Conservation (phyloP, 2,329 filamentous ascomycete species). For the Triangularia verruculosa region DNA sequence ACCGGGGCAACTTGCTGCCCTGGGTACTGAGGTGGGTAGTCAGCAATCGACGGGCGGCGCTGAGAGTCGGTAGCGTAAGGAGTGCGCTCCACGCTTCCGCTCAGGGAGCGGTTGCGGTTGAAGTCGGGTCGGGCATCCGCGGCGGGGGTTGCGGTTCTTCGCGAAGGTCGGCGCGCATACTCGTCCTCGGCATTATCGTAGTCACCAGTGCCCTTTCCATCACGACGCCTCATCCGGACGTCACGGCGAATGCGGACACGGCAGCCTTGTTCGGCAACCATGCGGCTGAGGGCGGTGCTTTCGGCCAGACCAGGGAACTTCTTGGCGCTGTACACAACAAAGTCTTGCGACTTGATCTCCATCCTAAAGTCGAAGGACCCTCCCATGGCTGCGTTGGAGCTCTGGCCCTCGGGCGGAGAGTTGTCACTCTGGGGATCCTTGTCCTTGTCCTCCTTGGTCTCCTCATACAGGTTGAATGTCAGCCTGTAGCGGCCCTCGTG, state of each 20-base stretch:
- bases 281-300: slow-evolving; percentile 83
- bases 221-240: slow-evolving; percentile 47
- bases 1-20: slow-evolving; percentile 23
- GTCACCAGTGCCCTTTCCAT: slow-evolving; percentile 40
- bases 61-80: slow-evolving; percentile 32
- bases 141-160: slow-evolving; percentile 34
- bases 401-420: slow-evolving; percentile 32
- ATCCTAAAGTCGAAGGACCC: slow-evolving; percentile 76
- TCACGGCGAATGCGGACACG: slow-evolving; percentile 93
- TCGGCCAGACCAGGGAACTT: slow-evolving; percentile 94
- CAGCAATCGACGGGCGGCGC: slow-evolving; percentile 34
- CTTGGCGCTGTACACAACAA: slow-evolving; percentile 93
- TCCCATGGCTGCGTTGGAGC: slow-evolving; percentile 36
- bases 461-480: slow-evolving; percentile 89
- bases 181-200: slow-evolving; percentile 33
- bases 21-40: slow-evolving; percentile 33
- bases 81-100: slow-evolving; percentile 32
- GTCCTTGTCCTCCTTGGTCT: slow-evolving; percentile 82
- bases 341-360: slow-evolving; percentile 83
- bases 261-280: slow-evolving; percentile 94
- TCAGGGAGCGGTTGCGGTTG: slow-evolving; percentile 34
- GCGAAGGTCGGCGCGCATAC: slow-evolving; percentile 27
- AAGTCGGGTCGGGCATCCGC: slow-evolving; percentile 28
- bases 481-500: slow-evolving; percentile 93
- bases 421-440: slow-evolving; percentile 52